Percentiles rank a stretch among this genome's conserved stretches.
Evolutionary conservation across 1,284 basidiomycete genomes (phyloP).

Genomic region (Leccinum subrobustum): DNA sequence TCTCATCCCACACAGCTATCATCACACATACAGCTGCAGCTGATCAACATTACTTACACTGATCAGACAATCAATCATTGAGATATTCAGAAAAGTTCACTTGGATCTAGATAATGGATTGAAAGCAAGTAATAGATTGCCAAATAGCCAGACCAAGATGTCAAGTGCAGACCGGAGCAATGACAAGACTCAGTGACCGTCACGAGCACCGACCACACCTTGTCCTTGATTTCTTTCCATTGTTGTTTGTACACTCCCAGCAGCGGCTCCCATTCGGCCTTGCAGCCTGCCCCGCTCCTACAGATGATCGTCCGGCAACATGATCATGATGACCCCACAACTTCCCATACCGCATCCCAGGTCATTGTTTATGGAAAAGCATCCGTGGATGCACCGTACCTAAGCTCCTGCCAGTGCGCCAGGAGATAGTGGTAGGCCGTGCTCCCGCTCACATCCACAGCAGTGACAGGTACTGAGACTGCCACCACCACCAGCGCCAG

Average conservation of each 20-base stretch:
- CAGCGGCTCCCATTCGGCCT: constrained; percentile 50
- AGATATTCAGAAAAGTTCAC: too few relatives aligned
- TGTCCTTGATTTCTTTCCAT: constrained; percentile 65
- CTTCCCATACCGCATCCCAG: constrained; percentile 57
- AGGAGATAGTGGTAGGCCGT: constrained; percentile 12
- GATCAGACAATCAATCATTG: too few relatives aligned
- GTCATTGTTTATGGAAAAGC: constrained; percentile 55
- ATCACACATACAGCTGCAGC: too few relatives aligned
- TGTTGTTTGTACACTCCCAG: constrained; percentile 51
- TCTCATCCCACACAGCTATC: too few relatives aligned
- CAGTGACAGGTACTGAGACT: too few relatives aligned
- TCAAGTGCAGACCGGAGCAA: not conserved
- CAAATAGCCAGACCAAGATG: not conserved
- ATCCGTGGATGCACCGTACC: constrained; percentile 10
- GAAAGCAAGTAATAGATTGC: not conserved
- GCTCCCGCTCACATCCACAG: not conserved
- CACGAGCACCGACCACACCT: constrained; percentile 55
- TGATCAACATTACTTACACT: too few relatives aligned
- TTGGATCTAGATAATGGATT: not conserved
- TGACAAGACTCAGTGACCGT: constrained; percentile 37
- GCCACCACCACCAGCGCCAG: too few relatives aligned
- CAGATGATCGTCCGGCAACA: constrained; percentile 48
- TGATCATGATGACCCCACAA: constrained; percentile 49
- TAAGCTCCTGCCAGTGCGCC: constrained; percentile 8
- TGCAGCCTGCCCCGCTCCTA: constrained; percentile 41